Conservation (phyloP, 495 filamentous ascomycete species). For the Amniculicola lignicola region DNA sequence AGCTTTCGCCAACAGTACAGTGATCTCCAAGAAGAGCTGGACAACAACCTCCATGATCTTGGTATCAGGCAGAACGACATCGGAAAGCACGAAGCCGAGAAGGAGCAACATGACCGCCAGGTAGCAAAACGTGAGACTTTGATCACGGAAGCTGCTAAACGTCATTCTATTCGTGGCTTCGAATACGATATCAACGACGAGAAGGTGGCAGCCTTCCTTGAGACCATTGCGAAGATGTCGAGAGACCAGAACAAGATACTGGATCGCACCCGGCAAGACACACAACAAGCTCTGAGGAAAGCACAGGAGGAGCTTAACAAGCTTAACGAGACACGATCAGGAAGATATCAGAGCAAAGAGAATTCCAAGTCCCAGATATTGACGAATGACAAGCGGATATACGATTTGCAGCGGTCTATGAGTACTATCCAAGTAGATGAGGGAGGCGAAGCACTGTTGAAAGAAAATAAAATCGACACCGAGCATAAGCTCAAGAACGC, state of each 20-base stretch:
- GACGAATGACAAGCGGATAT: slow-evolving; percentile 64
- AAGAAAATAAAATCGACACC: slow-evolving; percentile 68
- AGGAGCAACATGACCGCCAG: slow-evolving; percentile 79
- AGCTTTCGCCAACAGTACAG: slow-evolving; percentile 58
- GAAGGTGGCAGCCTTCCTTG: slow-evolving; percentile 72
- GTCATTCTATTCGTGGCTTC: slow-evolving; percentile 81
- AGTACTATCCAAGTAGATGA: slow-evolving; percentile 75
- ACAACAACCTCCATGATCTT: slow-evolving; percentile 54
- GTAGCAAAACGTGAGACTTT: slow-evolving; percentile 63
- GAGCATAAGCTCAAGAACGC: slow-evolving; percentile 58
- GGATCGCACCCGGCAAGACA: slow-evolving; percentile 68
- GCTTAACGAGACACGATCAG: slow-evolving; percentile 64
- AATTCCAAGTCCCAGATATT: slow-evolving; percentile 65
- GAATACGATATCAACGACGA: slow-evolving; percentile 72
- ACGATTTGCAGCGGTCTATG: slow-evolving; percentile 60
- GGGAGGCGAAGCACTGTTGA: slow-evolving; percentile 69
- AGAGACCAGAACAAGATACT: slow-evolving; percentile 74
- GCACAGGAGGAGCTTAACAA: slow-evolving; percentile 65
- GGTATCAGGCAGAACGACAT: slow-evolving; percentile 75
- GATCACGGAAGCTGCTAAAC: slow-evolving; percentile 71
- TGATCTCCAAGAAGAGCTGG: slow-evolving; percentile 61
- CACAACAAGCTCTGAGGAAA: slow-evolving; percentile 63
- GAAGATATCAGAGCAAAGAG: slow-evolving; percentile 66
- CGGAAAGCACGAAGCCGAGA: slow-evolving; percentile 80
- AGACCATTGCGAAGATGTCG: slow-evolving; percentile 66